Evolutionary conservation across 257 asterid genomes (phyloP).

Genomic region (Plantago elongata): DNA sequence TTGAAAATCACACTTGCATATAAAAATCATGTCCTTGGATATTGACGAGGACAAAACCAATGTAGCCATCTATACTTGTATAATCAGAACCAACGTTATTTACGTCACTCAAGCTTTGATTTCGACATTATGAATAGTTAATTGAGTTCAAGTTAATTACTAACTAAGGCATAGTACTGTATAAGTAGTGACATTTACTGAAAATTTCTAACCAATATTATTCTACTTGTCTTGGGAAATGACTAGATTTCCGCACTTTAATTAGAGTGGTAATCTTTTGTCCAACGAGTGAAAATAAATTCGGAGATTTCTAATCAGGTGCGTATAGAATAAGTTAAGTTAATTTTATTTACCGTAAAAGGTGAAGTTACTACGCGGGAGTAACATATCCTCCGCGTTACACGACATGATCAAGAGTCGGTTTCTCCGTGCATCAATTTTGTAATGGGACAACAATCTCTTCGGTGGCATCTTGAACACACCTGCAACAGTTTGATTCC

Average conservation of each 20-base stretch:
- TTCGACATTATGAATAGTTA: background rate
- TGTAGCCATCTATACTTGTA: no score
- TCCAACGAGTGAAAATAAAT: no score
- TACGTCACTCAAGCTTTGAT: constrained; percentile 1
- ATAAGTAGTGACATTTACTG: background rate
- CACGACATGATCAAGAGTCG: constrained; percentile 78
- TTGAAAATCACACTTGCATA: background rate
- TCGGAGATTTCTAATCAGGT: no score
- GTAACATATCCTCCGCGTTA: constrained; percentile 97
- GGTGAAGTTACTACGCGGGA: constrained; percentile 87
- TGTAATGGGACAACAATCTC: constrained; percentile 86
- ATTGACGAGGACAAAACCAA: no score
- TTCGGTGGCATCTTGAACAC: constrained; percentile 92
- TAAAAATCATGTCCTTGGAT: background rate
- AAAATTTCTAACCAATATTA: background rate
- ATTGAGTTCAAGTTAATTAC: background rate
- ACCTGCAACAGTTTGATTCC: constrained; percentile 37
- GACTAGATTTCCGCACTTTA: no score
- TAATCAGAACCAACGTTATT: background rate
- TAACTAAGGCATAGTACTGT: background rate
- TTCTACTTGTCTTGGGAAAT: no score
- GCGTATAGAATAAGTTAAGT: background rate
- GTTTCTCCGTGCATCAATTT: constrained; percentile 62
- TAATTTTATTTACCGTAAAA: constrained; percentile 50
- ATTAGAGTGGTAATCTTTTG: no score